Evolutionary conservation across 495 filamentous ascomycete genomes (phyloP).

Genomic region (Tuber borchii): DNA sequence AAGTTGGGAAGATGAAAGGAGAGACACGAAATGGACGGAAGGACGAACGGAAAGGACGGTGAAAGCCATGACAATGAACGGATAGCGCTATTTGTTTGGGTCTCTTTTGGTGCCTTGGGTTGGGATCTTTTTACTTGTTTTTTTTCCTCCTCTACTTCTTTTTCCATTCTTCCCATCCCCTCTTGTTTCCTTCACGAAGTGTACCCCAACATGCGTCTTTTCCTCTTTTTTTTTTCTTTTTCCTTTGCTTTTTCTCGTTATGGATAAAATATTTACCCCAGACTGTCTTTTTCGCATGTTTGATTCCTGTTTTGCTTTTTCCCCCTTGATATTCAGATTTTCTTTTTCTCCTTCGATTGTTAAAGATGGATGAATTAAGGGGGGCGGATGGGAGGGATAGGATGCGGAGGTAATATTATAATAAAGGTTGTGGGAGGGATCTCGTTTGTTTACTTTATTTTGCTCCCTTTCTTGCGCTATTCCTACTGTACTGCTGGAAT

Average conservation of each 20-base stretch:
- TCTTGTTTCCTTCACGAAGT: neutral
- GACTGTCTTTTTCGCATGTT: neutral
- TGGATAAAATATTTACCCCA: neutral
- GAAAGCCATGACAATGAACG: neutral
- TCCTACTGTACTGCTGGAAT: neutral
- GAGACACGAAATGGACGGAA: neutral
- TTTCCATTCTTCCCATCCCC: neutral
- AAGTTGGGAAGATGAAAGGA: neutral
- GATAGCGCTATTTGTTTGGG: neutral
- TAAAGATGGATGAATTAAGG: neutral
- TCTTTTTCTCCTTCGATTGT: neutral
- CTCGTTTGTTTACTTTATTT: neutral
- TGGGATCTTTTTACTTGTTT: neutral
- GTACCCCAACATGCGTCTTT: neutral
- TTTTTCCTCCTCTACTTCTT: neutral
- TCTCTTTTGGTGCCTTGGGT: constrained; percentile 11
- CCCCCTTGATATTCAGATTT: neutral
- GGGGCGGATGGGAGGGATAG: neutral
- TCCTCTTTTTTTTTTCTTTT: neutral
- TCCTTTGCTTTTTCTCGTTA: neutral
- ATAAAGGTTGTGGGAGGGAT: neutral
- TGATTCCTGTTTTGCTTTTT: neutral
- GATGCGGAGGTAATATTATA: neutral
- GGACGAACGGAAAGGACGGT: neutral
- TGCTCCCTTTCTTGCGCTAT: neutral